Conservation (phyloP, 2,329 filamentous ascomycete genomes). For the Ascochyta clinopodiicola region DNA sequence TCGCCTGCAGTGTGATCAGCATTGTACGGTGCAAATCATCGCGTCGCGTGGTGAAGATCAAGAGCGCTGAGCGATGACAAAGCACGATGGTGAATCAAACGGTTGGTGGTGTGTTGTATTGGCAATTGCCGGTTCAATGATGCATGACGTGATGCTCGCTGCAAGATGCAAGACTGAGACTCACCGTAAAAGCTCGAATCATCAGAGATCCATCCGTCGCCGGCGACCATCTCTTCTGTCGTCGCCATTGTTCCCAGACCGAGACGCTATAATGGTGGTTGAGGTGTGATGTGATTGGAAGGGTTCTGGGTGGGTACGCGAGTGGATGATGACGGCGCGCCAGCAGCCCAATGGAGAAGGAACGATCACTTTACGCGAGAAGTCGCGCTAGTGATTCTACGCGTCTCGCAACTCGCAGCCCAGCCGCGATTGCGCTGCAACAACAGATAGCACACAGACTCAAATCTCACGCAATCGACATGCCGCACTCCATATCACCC, state of each 20-base stretch:
- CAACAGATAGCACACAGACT: constrained; percentile 10
- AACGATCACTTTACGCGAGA: constrained; percentile 24
- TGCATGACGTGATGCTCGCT: constrained; percentile 7
- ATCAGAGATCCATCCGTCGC: constrained; percentile 48
- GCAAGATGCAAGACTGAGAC: constrained; percentile 2
- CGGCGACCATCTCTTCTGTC: constrained; percentile 34
- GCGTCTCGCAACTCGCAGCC: constrained; percentile 18
- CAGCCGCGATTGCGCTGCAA: not conserved
- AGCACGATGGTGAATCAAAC: not conserved
- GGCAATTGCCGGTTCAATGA: not conserved
- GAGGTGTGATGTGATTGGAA: constrained; percentile 14
- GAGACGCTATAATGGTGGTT: constrained; percentile 14
- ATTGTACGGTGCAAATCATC: not conserved
- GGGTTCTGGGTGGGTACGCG: constrained; percentile 9
- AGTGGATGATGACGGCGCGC: constrained; percentile 16
- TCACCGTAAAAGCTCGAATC: constrained; percentile 56
- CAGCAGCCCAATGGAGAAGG: constrained; percentile 1
- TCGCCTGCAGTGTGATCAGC: constrained; percentile 29
- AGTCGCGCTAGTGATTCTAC: constrained; percentile 27
- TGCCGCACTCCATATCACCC: constrained; percentile 57
- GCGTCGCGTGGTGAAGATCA: not conserved
- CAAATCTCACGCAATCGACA: constrained; percentile 26
- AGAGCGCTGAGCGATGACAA: not conserved
- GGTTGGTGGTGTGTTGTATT: not conserved
- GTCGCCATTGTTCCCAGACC: constrained; percentile 25